Evolutionary conservation across 805 yeast species (phyloP), one percentile per base, ranked within the genome.

Genomic region (Wickerhamiella musiphila): DNA sequence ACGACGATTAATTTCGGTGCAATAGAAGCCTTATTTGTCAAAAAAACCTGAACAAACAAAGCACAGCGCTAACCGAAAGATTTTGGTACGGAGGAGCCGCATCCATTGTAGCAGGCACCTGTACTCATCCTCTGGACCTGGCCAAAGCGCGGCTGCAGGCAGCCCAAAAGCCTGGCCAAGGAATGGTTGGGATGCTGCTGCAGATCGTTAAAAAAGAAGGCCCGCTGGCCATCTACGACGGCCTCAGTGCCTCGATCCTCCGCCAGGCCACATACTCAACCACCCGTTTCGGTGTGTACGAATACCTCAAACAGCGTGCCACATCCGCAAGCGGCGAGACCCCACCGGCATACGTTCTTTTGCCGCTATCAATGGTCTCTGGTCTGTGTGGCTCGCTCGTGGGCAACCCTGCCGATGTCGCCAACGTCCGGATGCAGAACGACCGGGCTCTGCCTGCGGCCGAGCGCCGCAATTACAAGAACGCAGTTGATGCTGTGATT

Each of bases 261-360:
- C 68, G 94, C 49, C 94, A 82, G 54, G 90, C 81, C 2, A 79
- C 94, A 2, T 81, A 82, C 51, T 78, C 93, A 1, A 73, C 92
- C 2, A 73, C 82, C 1, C 61, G 94, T 48, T 81, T 81, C 47
- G 94, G 93, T 26, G 68, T 73, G n/a, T 81, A 81, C 52, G 94
- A 81, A 51, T 61, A 60, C 36, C 58, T 79, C 45, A 81, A 81
- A 46, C 81, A 73, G 28, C 12, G 29, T 19, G 53, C 61, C 18
- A 56, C 61, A 21, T 53, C 53, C 10, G 61, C 65, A 19, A 42
- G 53, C 6, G 58, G 56, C 14, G 53, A 52, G 32, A 57, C 61
- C 18, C 77, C 76, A 4, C 64, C 73, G 5, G 70, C 79, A 34
- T 48, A 62, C 5, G 63, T 68, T 12, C 60, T 81, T 33, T 57